Conservation (phyloP, 2,329 filamentous ascomycete genomes). For the Hypoxylon sp. region DNA sequence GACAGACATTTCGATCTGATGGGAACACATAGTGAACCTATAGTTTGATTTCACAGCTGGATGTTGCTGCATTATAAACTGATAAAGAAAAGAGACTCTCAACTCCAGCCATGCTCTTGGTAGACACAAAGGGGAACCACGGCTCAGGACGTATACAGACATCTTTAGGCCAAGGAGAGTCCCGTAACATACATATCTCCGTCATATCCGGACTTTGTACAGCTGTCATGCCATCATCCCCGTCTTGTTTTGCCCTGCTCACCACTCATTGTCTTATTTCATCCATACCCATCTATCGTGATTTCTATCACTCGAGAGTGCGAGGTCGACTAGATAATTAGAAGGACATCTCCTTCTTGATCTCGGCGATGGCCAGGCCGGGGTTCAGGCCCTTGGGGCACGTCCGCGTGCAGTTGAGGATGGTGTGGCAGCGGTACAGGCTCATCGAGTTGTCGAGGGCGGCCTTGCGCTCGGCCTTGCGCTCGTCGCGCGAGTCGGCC, state of each 20-base stretch:
- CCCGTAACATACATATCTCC: slow-evolving; percentile 32
- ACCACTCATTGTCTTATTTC: neutral
- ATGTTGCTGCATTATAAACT: slow-evolving; percentile 5
- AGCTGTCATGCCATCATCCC: slow-evolving; percentile 22
- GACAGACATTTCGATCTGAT: neutral
- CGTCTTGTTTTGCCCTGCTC: slow-evolving; percentile 2
- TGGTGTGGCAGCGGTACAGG: slow-evolving; percentile 98
- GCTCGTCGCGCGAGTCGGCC: slow-evolving; percentile 92
- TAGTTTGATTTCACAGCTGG: slow-evolving; percentile 23
- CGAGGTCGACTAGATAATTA: slow-evolving; percentile 43
- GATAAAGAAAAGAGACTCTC: slow-evolving; percentile 22
- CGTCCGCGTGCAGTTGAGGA: slow-evolving; percentile 96
- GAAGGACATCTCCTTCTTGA: slow-evolving; percentile 94
- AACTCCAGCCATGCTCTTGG: slow-evolving; percentile 39
- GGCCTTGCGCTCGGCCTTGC: slow-evolving; percentile 84
- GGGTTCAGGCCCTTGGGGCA: slow-evolving; percentile 99
- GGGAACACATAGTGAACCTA: slow-evolving; percentile 11
- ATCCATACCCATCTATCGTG: neutral
- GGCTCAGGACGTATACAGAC: slow-evolving; percentile 36
- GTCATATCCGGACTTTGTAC: slow-evolving; percentile 36
- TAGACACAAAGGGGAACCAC: slow-evolving; percentile 34
- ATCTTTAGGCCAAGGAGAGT: slow-evolving; percentile 17
- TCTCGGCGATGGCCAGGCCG: slow-evolving; percentile 92
- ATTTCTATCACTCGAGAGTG: neutral
- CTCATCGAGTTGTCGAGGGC: slow-evolving; percentile 98